Conservation (phyloP, 1,139 yeast genomes). For the Candida smagusa region DNA sequence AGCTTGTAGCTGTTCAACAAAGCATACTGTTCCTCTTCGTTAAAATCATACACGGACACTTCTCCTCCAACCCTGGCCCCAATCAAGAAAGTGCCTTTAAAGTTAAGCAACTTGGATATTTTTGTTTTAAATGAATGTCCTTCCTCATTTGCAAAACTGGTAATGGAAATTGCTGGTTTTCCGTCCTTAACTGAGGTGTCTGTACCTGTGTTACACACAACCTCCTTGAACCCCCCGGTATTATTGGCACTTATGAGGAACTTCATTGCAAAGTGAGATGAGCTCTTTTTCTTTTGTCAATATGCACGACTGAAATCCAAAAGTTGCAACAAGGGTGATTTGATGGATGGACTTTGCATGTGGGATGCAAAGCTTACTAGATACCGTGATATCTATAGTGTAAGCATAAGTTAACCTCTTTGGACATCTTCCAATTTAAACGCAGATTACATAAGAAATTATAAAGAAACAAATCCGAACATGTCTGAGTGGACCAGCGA, state of each 20-base stretch:
- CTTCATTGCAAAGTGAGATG: slow-evolving; percentile 37
- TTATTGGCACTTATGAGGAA: slow-evolving; percentile 54
- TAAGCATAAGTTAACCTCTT: too few relatives aligned
- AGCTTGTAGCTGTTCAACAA: slow-evolving; percentile 26
- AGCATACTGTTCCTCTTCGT: slow-evolving; percentile 12
- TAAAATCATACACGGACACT: slow-evolving; percentile 35
- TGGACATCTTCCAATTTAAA: too few relatives aligned
- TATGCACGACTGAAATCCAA: slow-evolving; percentile 1
- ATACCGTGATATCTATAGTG: background rate
- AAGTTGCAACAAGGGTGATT: slow-evolving; percentile 1
- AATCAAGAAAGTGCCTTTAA: slow-evolving; percentile 33
- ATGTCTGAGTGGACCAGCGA: slow-evolving; percentile 19
- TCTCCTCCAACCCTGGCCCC: slow-evolving; percentile 43
- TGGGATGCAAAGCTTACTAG: background rate
- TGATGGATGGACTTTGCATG: background rate
- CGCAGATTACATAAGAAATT: too few relatives aligned
- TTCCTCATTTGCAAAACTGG: slow-evolving; percentile 36
- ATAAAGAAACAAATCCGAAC: background rate
- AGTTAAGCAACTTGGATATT: slow-evolving; percentile 25
- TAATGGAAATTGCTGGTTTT: slow-evolving; percentile 49
- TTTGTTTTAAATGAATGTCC: slow-evolving; percentile 24
- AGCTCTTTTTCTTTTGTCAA: slow-evolving; percentile 2
- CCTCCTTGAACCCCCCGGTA: slow-evolving; percentile 54
- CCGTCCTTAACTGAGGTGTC: slow-evolving; percentile 66
- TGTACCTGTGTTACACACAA: slow-evolving; percentile 56